Conservation (phyloP, 257 asterid genomes). For the Jacaranda copaia region DNA sequence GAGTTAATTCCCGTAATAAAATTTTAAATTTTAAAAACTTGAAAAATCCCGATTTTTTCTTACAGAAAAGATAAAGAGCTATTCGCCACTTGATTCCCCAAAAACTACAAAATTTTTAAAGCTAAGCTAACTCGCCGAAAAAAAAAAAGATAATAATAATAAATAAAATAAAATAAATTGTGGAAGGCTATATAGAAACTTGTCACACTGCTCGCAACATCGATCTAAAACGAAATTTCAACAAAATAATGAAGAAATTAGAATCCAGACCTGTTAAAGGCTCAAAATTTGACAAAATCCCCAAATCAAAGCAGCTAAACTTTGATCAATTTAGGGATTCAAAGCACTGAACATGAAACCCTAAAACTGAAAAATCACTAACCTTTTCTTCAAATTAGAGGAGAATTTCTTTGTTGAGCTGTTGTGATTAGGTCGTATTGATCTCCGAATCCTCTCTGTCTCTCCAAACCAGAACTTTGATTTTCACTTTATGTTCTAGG, state of each 20-base stretch:
- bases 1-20: conserved; percentile 17
- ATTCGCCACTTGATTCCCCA: conserved; percentile 18
- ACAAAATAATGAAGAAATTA: conserved; percentile 23
- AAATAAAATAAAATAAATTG: background rate
- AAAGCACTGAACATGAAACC: conserved; percentile 40
- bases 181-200: conserved; percentile 2
- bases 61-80: conserved; percentile 9
- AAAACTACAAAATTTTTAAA: conserved; percentile 14
- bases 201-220: conserved; percentile 25
- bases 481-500: conserved; percentile 56
- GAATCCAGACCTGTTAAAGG: conserved; percentile 14
- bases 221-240: conserved; percentile 25
- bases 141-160: background rate
- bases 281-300: conserved; percentile 37
- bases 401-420: conserved; percentile 33
- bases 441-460: conserved; percentile 36
- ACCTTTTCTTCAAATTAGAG: conserved; percentile 56
- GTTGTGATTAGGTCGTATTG: conserved; percentile 39
- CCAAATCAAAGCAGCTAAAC: conserved; percentile 36
- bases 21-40: background rate
- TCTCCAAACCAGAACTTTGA: conserved; percentile 35
- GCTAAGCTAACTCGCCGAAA: conserved; percentile 22
- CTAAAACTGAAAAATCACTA: conserved; percentile 43
- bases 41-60: conserved; percentile 5
- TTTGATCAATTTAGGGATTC: conserved; percentile 40